Conservation (phyloP, 805 yeast genomes). For the Kodamaea hsintzibuensis region DNA sequence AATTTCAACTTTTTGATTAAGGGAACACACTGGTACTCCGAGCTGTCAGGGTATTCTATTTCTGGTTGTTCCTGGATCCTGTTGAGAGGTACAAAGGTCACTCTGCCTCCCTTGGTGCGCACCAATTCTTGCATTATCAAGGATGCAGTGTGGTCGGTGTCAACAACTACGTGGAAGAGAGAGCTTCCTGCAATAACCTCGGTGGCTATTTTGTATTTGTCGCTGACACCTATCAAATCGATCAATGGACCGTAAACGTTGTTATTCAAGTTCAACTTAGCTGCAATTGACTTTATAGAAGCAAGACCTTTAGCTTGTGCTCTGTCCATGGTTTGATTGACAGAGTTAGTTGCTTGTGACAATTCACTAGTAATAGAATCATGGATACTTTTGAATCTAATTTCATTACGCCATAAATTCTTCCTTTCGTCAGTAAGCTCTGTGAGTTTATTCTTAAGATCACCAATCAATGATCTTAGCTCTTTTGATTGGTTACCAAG, state of each 20-base stretch:
- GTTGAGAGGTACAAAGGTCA: conserved; percentile 88
- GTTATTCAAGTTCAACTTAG: conserved; percentile 57
- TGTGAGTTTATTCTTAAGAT: conserved; percentile 43
- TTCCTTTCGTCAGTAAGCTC: conserved; percentile 66
- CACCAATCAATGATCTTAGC: conserved; percentile 35
- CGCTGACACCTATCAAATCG: conserved; percentile 77
- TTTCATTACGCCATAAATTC: conserved; percentile 76
- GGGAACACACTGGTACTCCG: conserved; percentile 66
- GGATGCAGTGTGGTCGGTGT: conserved; percentile 81
- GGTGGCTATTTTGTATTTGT: conserved; percentile 79
- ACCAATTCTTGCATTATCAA: conserved; percentile 73
- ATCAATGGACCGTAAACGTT: conserved; percentile 82
- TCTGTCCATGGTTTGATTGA: conserved; percentile 75
- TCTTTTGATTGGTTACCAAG: conserved; percentile 13
- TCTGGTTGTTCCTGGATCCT: conserved; percentile 47
- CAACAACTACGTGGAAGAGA: conserved; percentile 86
- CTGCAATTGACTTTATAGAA: conserved; percentile 64
- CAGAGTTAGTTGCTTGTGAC: conserved; percentile 54
- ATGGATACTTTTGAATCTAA: conserved; percentile 56
- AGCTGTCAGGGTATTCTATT: conserved; percentile 57
- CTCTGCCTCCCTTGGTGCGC: conserved; percentile 74
- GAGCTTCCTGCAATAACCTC: conserved; percentile 90
- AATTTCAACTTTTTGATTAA: conserved; percentile 71
- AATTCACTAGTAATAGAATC: conserved; percentile 59
- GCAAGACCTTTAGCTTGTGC: conserved; percentile 67